These are phyloP conservation scores for Pseudogymnoascus sp. DNA, from an alignment of 2,329 filamentous ascomycete genomes.

Conservation along the genomic window DNA sequence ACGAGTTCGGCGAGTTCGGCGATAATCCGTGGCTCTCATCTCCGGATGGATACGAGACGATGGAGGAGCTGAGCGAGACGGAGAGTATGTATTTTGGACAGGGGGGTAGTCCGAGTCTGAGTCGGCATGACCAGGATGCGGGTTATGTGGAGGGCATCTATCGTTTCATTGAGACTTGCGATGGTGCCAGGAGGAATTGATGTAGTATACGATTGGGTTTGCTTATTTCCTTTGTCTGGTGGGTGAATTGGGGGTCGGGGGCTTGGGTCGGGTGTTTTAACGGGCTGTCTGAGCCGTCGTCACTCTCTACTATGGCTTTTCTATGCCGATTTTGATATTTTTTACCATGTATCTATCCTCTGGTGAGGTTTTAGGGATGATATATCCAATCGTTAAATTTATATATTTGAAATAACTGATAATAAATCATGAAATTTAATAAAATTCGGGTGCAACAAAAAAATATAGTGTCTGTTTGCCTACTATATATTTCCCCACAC, in stretches of 20 bases:
- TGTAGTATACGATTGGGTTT: neutral
- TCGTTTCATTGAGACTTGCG: conserved; percentile 55
- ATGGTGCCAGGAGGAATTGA: conserved; percentile 28
- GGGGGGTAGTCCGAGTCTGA: conserved; percentile 21
- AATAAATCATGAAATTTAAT: neutral
- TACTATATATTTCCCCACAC: too few relatives aligned
- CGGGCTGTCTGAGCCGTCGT: neutral
- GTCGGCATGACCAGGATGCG: conserved; percentile 46
- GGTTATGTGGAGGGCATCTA: conserved; percentile 54
- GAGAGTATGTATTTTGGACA: conserved; percentile 23
- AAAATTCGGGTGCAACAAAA: neutral
- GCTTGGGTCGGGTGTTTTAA: conserved; percentile 1
- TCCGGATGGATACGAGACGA: conserved; percentile 24
- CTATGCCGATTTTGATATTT: neutral
- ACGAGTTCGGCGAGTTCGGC: conserved; percentile 15
- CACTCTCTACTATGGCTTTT: conserved; percentile 2
- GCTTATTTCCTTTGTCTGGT: conserved; percentile 2
- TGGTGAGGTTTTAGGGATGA: neutral
- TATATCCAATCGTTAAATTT: conserved; percentile 4
- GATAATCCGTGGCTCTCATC: conserved; percentile 21
- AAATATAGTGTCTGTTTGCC: too few relatives aligned
- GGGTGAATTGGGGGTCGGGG: neutral
- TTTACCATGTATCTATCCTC: neutral
- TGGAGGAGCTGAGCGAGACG: conserved; percentile 22
- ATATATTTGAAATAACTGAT: neutral